Base-by-base conservation (phyloP, 768 basidiomycete species). In the Grammothele lineata region DNA sequence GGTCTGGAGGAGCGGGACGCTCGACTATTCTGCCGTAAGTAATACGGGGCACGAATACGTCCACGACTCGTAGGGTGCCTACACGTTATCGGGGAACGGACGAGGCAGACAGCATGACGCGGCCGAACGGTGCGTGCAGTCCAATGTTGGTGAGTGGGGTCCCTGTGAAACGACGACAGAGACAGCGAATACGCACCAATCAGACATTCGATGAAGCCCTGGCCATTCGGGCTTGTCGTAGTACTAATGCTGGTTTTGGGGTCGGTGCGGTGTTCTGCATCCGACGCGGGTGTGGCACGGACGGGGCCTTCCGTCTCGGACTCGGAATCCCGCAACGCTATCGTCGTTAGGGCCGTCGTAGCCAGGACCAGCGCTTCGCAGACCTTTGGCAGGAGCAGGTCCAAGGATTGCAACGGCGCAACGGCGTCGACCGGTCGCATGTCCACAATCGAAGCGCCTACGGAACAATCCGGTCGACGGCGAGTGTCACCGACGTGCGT, bases 41-140 rank as follows among this genome's bases (percentile, higher is more conserved):
- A 50, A 93, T 84, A 12, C 90, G 80, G 7, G 92, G 93, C 21
- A 93, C 73, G 60, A 95, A 87, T n/a, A 67, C 48, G 59, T 94
- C 86, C 15, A 94, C 70, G n/a, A 83, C 66, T 12, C 78, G 76
- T 14, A 95, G 75, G 4, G 87, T 70, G 52, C 14, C 27, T 30
- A 14, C 14, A n/a, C n/a, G n/a, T n/a, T n/a, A n/a, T n/a, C n/a
- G n/a, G n/a, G n/a, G n/a, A n/a, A n/a, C n/a, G n/a, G n/a, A n/a
- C n/a, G n/a, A n/a, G n/a, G n/a, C n/a, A n/a, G n/a, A n/a, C n/a
- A n/a, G n/a, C n/a, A n/a, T n/a, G n/a, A n/a, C n/a, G n/a, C n/a
- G n/a, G n/a, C n/a, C n/a, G n/a, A n/a, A n/a, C n/a, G n/a, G n/a
- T n/a, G n/a, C n/a, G n/a, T n/a, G n/a, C n/a, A n/a, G n/a, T n/a